Evolutionary conservation across 176 grass and related monocot genomes (phyloP), one percentile per base, ranked within the genome.

Genomic region (Ensete ventricosum): DNA sequence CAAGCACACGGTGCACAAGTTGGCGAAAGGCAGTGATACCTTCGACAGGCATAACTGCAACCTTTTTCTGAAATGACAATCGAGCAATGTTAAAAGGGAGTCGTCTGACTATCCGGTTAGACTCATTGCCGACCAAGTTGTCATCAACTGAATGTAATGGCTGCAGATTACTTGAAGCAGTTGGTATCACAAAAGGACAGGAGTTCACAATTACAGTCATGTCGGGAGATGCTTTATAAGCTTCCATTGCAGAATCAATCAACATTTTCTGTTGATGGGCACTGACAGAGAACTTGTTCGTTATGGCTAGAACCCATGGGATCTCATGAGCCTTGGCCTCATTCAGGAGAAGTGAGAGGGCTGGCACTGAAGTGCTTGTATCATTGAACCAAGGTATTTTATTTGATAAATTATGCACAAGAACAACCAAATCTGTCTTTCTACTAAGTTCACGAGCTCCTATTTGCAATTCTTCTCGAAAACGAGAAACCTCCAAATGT

Each of bases 341-440:
- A 83, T 93, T 85, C 77, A 96, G 84, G 43, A 96, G 76, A 65
- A 93, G 82, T 76, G 90, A 93, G 59, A 97, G 84, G 78, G 89
- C 89, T 80, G 92, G 82, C 52, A 1, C 71, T 72, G 82, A 91
- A 82, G 71, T 48, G 43, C 80, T 88, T 55, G 80, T 60, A 25
- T 84, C 85, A 80, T 86, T 62, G 76, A 87, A 83, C 62, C 75
- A 77, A 10, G 87, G 84, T 80, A 93, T 86, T 82, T 78, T 80
- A 67, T 90, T 90, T 85, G 93, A 91, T 80, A 97, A 81, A 74
- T 97, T 93, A 88, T 97, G 93, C 79, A 97, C 93, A 50, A 90
- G 77, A 81, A 97, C 88, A 86, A 97, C 78, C 57, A 97, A 77
- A 67, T 97, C 93, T 63, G 80, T 93, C 79, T 85, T 97, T 70